phyloP scores from a whole-genome alignment of 768 basidiomycete species.

The Scleroderma bovista region DNA sequence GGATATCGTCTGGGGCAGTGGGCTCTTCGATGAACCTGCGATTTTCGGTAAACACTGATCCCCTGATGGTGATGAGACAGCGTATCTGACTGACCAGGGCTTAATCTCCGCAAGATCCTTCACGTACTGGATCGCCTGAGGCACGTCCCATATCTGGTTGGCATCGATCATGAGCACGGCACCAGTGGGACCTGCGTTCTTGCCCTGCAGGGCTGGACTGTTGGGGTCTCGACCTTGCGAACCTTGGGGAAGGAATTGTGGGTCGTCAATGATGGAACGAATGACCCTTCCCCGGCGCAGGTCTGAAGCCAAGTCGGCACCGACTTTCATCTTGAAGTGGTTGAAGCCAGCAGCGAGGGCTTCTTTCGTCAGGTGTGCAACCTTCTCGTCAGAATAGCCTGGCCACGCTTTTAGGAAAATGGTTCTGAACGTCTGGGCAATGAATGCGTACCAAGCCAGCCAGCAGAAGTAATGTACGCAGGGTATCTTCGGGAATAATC shows the following conservation, averaged over 20 bases:
- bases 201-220: conserved; percentile 62
- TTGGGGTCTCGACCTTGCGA: conserved; percentile 53
- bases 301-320: conserved; percentile 75
- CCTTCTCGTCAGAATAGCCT: conserved; percentile 92
- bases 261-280: conserved; percentile 93
- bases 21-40: conserved; percentile 96
- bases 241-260: conserved; percentile 66
- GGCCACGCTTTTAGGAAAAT: conserved; percentile 6
- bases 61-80: background rate
- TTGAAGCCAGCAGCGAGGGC: conserved; percentile 87
- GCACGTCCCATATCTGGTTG: conserved; percentile 95
- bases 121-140: conserved; percentile 89
- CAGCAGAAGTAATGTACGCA: conserved; percentile 89
- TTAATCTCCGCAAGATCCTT: conserved; percentile 70
- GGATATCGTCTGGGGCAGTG: conserved; percentile 90
- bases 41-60: background rate
- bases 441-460: conserved; percentile 66
- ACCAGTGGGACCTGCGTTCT: conserved; percentile 93
- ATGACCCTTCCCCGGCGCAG: conserved; percentile 84
- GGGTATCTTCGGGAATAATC: conserved; percentile 56
- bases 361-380: conserved; percentile 79
- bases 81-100: conserved; percentile 61
- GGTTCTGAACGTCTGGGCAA: background rate
- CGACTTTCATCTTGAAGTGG: conserved; percentile 99
- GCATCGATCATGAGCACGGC: conserved; percentile 96